Evolutionary conservation across 1,139 yeast species (phyloP).

Genomic region (Saccharomyces pastorianus): DNA sequence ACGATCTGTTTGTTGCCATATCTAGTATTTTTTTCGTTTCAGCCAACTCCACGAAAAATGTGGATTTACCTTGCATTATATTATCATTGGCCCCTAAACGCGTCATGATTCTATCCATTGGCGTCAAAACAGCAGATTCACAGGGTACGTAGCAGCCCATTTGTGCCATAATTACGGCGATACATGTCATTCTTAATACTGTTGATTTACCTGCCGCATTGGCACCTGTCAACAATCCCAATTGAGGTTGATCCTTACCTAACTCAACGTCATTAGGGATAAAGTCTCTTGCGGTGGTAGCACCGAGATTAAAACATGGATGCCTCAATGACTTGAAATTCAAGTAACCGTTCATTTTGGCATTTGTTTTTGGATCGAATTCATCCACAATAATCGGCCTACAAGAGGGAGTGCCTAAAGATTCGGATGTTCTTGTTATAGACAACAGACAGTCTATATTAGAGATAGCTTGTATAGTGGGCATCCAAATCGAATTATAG

Average conservation of each 20-base stretch:
- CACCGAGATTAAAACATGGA: constrained; percentile 64
- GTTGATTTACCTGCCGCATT: constrained; percentile 99
- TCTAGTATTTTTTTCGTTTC: constrained; percentile 87
- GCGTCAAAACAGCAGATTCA: constrained; percentile 58
- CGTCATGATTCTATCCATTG: constrained; percentile 91
- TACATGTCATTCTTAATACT: constrained; percentile 82
- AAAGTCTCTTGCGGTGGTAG: constrained; percentile 57
- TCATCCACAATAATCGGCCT: constrained; percentile 67
- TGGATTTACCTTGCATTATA: constrained; percentile 93
- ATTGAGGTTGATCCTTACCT: constrained; percentile 64
- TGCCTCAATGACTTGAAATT: constrained; percentile 77
- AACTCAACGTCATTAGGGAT: constrained; percentile 80
- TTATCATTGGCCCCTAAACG: constrained; percentile 95
- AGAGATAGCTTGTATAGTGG: constrained; percentile 51
- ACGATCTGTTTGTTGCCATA: constrained; percentile 74
- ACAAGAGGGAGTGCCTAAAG: constrained; percentile 75
- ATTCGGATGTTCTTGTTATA: constrained; percentile 68
- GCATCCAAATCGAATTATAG: constrained; percentile 46
- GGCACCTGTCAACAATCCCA: constrained; percentile 90
- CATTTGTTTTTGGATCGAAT: constrained; percentile 32
- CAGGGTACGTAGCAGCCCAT: constrained; percentile 91
- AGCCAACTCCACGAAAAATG: constrained; percentile 86
- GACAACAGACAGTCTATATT: constrained; percentile 76
- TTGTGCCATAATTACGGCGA: constrained; percentile 89
- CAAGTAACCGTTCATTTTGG: constrained; percentile 35